Evolutionary conservation across 805 yeast species (phyloP).

Genomic region (Torulaspora quercuum): DNA sequence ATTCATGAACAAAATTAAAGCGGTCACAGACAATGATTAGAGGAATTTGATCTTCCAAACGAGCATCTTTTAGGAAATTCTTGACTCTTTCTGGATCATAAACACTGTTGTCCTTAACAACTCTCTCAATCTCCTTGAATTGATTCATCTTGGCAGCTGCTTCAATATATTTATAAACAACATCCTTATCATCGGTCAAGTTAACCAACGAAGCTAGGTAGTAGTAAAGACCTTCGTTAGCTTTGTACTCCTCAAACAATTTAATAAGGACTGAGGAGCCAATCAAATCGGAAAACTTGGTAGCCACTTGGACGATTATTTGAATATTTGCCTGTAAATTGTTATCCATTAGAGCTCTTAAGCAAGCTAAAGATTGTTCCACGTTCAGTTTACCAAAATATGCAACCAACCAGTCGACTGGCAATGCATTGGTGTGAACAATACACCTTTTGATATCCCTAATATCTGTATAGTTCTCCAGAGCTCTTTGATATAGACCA

Average conservation of each 20-base stretch:
- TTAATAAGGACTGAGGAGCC: constrained; percentile 84
- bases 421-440: constrained; percentile 78
- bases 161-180: constrained; percentile 92
- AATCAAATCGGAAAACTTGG: constrained; percentile 89
- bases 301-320: constrained; percentile 92
- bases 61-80: constrained; percentile 92
- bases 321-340: constrained; percentile 86
- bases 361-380: constrained; percentile 84
- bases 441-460: constrained; percentile 94
- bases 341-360: constrained; percentile 77
- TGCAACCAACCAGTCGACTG: constrained; percentile 88
- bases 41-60: constrained; percentile 92
- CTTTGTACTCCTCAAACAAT: constrained; percentile 88
- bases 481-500: constrained; percentile 92
- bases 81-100: constrained; percentile 97
- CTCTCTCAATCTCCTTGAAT: constrained; percentile 89
- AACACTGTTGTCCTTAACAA: constrained; percentile 88
- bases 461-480: constrained; percentile 91
- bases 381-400: constrained; percentile 93
- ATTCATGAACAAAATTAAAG: constrained; percentile 85
- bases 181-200: constrained; percentile 88
- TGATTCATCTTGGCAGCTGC: constrained; percentile 90
- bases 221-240: constrained; percentile 90
- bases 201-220: constrained; percentile 91
- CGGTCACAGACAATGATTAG: constrained; percentile 95